phyloP scores from a whole-genome alignment of 441 rosid species.

The Erodium chrysanthum region DNA sequence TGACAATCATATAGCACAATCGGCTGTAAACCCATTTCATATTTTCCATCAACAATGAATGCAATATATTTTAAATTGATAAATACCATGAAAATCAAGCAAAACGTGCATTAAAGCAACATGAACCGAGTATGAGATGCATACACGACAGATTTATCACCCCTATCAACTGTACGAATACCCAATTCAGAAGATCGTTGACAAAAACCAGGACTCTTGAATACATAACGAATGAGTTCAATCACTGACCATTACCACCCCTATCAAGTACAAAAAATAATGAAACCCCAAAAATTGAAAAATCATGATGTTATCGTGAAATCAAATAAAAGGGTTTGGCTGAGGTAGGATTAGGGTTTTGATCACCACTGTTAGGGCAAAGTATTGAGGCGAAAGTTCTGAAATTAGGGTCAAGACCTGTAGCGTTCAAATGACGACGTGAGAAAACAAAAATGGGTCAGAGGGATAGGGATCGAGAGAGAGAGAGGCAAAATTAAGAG shows the following conservation, averaged over 20 bases:
- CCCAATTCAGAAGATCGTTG: neutral
- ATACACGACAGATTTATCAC: neutral
- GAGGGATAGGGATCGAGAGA: conserved; percentile 5
- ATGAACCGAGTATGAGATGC: neutral
- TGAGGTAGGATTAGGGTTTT: conserved; percentile 7
- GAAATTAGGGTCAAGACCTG: neutral
- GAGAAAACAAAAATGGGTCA: neutral
- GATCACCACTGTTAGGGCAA: neutral
- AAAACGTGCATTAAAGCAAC: neutral
- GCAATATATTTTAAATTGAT: neutral
- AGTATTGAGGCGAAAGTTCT: neutral
- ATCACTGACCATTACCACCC: neutral
- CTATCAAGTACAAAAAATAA: neutral
- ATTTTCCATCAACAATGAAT: neutral
- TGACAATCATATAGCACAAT: neutral
- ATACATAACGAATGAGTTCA: neutral
- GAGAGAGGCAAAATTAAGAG: conserved; percentile 6
- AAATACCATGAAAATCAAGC: neutral
- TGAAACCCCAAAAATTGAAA: neutral
- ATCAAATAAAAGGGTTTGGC: conserved; percentile 2
- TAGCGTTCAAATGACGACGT: neutral
- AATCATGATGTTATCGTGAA: neutral
- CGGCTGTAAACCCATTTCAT: neutral
- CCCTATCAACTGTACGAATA: neutral
- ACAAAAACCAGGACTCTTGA: neutral